Evolutionary conservation across 495 filamentous ascomycete species (phyloP), one percentile per base, ranked within the genome.

Genomic region (Bombardia bombarda): DNA sequence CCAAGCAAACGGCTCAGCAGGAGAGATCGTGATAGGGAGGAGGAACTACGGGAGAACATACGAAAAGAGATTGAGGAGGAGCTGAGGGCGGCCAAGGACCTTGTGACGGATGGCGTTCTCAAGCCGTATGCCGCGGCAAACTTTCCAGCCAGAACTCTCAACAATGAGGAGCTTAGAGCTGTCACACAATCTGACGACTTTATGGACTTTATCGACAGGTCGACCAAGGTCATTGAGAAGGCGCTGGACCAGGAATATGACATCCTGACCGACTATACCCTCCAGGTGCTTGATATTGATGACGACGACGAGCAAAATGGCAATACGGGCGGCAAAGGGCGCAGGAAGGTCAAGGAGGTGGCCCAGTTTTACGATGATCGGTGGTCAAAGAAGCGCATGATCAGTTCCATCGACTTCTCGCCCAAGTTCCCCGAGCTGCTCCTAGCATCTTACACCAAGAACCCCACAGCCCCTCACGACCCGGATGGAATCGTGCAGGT

Each of bases 371-470:
- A 83, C 61, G 87, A 96, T 53, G 89, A 95, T 45, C 70, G 87
- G 57, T 95, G 90, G 90, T 94, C 89, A 58, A 92, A 88, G 66
- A 95, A 94, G 65, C 80, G 93, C 46, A 95, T 95, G 86, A 82
- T 97, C 55, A 94, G 82, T 56, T 84, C 87, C 53, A 73, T 97
- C 35, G 82, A 85, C 63, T 97, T 95, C 58, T 96, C 90, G 20
- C 85, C 87, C 14, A 95, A 93, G 75, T 96, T 93, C 51, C 84
- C 84, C 23, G 93, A 99, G 65, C 78, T 99, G 17, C 72, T 97
- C 21, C 75, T 96, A 14, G 89, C 92, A 20, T 82, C 90, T 12
- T 96, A 99, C 60, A 97, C 93, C 42, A 97, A 96, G 62, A 95
- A 95, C 55, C 86, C 88, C 5, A 84, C 88, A 23, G 87, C 92